Evolutionary conservation across 306 rosid genomes (phyloP).

Genomic region (Gynostemma pentaphyllum): DNA sequence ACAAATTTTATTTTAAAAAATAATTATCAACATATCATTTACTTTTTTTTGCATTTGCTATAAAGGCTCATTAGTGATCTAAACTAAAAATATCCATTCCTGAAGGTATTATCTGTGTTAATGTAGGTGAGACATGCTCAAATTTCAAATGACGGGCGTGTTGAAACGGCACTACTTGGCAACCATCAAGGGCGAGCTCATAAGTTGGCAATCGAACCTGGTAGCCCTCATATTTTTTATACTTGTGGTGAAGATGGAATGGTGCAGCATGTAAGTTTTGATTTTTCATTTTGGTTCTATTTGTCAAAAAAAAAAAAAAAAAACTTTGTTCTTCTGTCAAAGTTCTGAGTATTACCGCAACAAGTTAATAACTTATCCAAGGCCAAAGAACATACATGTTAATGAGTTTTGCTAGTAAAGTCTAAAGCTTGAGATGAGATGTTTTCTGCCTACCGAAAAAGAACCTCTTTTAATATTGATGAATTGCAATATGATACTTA

Average conservation of each 20-base stretch:
- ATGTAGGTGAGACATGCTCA: constrained; percentile 78
- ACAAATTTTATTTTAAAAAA: background rate
- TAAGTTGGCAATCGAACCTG: constrained; percentile 92
- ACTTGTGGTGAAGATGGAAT: constrained; percentile 96
- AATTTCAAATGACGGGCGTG: constrained; percentile 41
- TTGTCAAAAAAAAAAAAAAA: too few species aligned
- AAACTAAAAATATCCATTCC: background rate
- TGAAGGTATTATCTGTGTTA: constrained; percentile 12
- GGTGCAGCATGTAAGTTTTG: constrained; percentile 79
- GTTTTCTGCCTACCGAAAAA: background rate
- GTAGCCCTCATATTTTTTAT: constrained; percentile 83
- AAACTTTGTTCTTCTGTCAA: background rate
- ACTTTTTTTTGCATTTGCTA: background rate
- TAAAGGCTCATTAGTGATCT: background rate
- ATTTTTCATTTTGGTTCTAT: constrained; percentile 4
- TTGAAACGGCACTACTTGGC: constrained; percentile 41
- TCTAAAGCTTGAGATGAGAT: background rate
- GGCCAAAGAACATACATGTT: background rate
- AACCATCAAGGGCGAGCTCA: constrained; percentile 75
- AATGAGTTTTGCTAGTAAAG: background rate
- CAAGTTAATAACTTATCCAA: background rate
- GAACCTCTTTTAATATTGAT: background rate
- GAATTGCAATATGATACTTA: constrained; percentile 17
- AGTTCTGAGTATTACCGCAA: background rate
- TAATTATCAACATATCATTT: background rate